Percentiles rank a stretch among this genome's conserved stretches.
These are phyloP conservation scores for Aspergillus brasiliensis DNA, from an alignment of 2,329 filamentous ascomycete genomes.

Conservation along the genomic window DNA sequence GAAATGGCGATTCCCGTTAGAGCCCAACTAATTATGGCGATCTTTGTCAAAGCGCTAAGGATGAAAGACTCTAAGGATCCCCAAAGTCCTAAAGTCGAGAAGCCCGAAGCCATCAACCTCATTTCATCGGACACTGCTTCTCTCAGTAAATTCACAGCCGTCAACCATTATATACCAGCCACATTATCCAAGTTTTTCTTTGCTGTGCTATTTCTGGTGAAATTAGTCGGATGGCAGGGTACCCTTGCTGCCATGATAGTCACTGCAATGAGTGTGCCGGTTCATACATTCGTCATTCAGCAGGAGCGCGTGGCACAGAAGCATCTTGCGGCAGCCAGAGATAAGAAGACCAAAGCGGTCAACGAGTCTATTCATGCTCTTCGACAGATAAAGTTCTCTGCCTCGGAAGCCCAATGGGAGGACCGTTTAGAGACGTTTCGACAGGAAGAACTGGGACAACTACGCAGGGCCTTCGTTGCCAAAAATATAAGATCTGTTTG, in stretches of 20 bases:
- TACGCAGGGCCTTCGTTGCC: background rate
- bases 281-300: background rate
- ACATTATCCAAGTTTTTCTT: background rate
- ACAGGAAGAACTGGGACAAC: background rate
- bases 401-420: background rate
- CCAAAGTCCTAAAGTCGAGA: background rate
- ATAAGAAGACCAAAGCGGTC: background rate
- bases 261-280: background rate
- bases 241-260: background rate
- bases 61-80: background rate
- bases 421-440: background rate
- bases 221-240: background rate
- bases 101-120: background rate
- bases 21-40: background rate
- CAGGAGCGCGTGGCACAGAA: background rate
- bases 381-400: slow-evolving; percentile 1
- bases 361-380: background rate
- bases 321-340: background rate
- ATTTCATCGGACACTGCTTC: background rate
- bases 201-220: background rate
- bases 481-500: background rate
- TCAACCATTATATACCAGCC: background rate
- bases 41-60: background rate
- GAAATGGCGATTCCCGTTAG: background rate
- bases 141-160: background rate